These are phyloP conservation scores for Amanita polypyramis DNA, from an alignment of 768 basidiomycete genomes.

Conservation along the genomic window DNA sequence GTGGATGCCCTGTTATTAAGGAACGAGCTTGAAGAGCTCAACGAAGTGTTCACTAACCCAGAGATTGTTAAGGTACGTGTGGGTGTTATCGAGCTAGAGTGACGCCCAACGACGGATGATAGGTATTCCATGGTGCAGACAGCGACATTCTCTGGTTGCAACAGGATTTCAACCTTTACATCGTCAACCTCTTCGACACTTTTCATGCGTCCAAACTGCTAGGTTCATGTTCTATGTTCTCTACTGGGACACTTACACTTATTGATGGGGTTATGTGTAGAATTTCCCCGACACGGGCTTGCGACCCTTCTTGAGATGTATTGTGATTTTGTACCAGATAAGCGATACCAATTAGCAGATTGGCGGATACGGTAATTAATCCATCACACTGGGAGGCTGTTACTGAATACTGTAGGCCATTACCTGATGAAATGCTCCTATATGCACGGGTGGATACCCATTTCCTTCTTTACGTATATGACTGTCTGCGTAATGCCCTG, in stretches of 20 bases:
- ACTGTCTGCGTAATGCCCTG: constrained; percentile 80
- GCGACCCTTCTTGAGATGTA: constrained; percentile 80
- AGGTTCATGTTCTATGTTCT: constrained; percentile 28
- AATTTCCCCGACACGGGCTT: constrained; percentile 76
- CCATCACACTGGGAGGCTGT: background rate
- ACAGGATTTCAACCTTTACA: constrained; percentile 87
- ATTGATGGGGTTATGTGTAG: constrained; percentile 23
- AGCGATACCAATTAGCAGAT: constrained; percentile 93
- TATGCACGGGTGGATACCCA: constrained; percentile 98
- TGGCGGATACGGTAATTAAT: constrained; percentile 78
- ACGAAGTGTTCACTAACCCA: constrained; percentile 81
- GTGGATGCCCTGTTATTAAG: constrained; percentile 74
- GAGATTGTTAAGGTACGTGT: constrained; percentile 66
- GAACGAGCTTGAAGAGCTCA: constrained; percentile 62
- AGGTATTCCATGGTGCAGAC: constrained; percentile 94
- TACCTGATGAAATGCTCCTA: constrained; percentile 79
- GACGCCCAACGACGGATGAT: background rate
- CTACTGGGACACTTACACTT: background rate
- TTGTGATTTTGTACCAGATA: constrained; percentile 86
- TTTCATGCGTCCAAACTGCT: constrained; percentile 87
- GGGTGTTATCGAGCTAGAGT: background rate
- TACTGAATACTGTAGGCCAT: constrained; percentile 35
- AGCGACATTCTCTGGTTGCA: constrained; percentile 95
- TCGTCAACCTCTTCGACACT: constrained; percentile 96
- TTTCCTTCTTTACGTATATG: constrained; percentile 88